Base-by-base conservation (phyloP, 768 basidiomycete species). In the Termitomyces sp. region DNA sequence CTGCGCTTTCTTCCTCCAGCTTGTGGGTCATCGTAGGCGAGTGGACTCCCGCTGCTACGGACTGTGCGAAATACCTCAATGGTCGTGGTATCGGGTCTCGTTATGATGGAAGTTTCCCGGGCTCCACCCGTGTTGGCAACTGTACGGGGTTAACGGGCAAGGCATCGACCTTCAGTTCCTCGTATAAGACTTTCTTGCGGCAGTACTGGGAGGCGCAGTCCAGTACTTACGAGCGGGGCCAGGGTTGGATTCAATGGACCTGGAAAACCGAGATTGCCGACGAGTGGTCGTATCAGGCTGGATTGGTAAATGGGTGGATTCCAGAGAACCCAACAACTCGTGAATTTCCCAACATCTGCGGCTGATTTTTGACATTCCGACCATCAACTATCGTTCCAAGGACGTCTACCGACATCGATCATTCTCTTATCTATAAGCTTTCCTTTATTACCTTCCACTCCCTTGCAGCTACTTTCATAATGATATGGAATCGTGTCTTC, bases 231-330 rank as follows among this genome's bases (percentile, higher is more conserved):
- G 89, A 91, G 74, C 73, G 73, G 50, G 84, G 75, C n/a, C 73
- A 76, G 49, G 89, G 89, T 3, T 91, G 89, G 89, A 68, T 90
- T 23, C 82, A 85, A 67, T 91, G 89, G 90, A 83, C 87, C 1
- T 92, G 90, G 90, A 92, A 92, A 73, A 69, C 89, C 0, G 91
- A 93, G 69, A 72, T 73, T 59, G 86, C 90, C 2, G 89, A 91
- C 60, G 94, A 96, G 56, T 97, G 94, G 94, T 79, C 87, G 0
- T 96, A 96, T 74, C 81, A 89, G 60, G 85, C 87, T 45, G 92
- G 92, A 41, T 74, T 95, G 35, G 68, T 74, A 12, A 78, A 85
- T 58, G 93, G 93, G 21, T 94, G 90, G 91, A 94, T 96, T 66
- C 93, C 94, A 9, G 68, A 76, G 59, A 68, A 79, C 57, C 79